Evolutionary conservation across 2,329 filamentous ascomycete genomes (phyloP).

Genomic region (Emericellopsis cladophorae): DNA sequence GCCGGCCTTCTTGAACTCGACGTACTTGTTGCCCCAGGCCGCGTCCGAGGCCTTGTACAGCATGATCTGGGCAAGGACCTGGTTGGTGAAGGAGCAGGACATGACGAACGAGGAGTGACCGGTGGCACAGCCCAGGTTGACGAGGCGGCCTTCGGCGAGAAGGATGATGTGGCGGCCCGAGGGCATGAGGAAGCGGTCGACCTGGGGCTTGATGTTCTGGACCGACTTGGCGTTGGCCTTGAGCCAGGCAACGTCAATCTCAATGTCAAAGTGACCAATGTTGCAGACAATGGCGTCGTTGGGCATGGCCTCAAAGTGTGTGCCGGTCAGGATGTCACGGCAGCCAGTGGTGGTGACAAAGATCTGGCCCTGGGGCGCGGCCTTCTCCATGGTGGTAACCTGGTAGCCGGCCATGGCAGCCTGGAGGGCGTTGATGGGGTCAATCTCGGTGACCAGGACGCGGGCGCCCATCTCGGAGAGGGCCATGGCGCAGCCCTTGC

Average conservation of each 20-base stretch:
- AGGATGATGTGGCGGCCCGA: slow-evolving; percentile 96
- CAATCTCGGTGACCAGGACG: slow-evolving; percentile 91
- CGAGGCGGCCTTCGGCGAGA: slow-evolving; percentile 93
- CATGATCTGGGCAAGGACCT: slow-evolving; percentile 98
- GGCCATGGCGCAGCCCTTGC: slow-evolving; percentile 95
- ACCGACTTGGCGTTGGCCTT: slow-evolving; percentile 91
- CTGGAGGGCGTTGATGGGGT: slow-evolving; percentile 99
- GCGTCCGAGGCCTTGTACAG: slow-evolving; percentile 87
- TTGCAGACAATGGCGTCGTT: slow-evolving; percentile 99
- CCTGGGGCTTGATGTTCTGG: slow-evolving; percentile 99
- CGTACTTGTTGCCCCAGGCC: slow-evolving; percentile 83
- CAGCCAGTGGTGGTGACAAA: slow-evolving; percentile 99
- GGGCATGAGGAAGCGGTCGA: slow-evolving; percentile 93
- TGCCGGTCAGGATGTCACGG: slow-evolving; percentile 88
- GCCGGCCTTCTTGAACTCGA: slow-evolving; percentile 87
- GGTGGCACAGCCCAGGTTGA: slow-evolving; percentile 98
- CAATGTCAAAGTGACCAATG: slow-evolving; percentile 99
- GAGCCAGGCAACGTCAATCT: slow-evolving; percentile 99
- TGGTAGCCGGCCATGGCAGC: slow-evolving; percentile 95
- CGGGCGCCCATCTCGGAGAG: slow-evolving; percentile 95
- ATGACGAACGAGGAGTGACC: slow-evolving; percentile 99
- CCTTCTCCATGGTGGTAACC: slow-evolving; percentile 97
- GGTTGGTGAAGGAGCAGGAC: slow-evolving; percentile 99
- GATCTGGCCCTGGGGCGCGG: slow-evolving; percentile 79
- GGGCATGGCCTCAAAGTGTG: slow-evolving; percentile 89